Percentiles rank a stretch among this genome's conserved stretches.
These are phyloP conservation scores for Trypanosomatidae sp. DNA, from an alignment of 208 protist species.

Conservation along the genomic window DNA sequence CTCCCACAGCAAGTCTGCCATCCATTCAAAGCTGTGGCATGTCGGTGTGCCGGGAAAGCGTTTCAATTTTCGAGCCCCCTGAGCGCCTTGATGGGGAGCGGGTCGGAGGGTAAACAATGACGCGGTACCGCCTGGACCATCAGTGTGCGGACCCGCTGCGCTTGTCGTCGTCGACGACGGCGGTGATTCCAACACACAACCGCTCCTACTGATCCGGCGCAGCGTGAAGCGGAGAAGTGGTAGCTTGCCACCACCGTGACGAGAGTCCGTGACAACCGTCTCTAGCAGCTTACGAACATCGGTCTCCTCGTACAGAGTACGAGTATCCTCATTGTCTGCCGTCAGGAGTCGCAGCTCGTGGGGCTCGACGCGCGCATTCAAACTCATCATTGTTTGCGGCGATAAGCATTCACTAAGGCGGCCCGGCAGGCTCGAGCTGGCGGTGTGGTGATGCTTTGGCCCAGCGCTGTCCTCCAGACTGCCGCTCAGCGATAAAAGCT, in stretches of 20 bases:
- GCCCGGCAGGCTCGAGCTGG: neutral
- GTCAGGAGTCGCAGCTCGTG: conserved; percentile 10
- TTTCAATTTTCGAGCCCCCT: neutral
- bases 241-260: neutral
- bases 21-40: neutral
- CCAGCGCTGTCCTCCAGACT: neutral
- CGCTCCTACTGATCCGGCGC: neutral
- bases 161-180: neutral
- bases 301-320: neutral
- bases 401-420: neutral
- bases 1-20: neutral
- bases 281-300: neutral
- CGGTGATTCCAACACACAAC: neutral
- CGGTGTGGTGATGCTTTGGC: neutral
- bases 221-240: conserved; percentile 3
- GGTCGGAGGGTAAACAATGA: neutral
- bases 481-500: neutral
- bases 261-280: neutral
- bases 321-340: neutral
- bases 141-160: neutral
- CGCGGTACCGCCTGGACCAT: neutral
- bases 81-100: neutral
- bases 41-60: neutral
- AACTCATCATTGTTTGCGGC: neutral
- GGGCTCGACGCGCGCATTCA: neutral